These are phyloP conservation scores for Elongisporangium undulatum DNA, from an alignment of 352 stramenopile species.

Conservation along the genomic window DNA sequence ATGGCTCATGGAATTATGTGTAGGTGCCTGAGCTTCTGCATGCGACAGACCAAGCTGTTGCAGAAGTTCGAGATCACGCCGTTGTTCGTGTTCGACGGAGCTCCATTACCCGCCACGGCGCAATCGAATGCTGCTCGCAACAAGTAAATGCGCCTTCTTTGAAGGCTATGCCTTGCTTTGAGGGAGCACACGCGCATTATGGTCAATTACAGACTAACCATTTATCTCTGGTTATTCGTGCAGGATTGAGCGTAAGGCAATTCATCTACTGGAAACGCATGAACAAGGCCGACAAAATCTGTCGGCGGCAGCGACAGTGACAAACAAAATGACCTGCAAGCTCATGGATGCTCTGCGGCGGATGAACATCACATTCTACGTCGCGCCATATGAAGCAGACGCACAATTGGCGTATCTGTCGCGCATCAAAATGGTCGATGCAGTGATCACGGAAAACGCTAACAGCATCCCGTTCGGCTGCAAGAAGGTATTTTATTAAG, in stretches of 20 bases:
- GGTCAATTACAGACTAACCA: background rate
- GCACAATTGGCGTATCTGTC: conserved; percentile 95
- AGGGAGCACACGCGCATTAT: background rate
- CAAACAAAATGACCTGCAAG: conserved; percentile 69
- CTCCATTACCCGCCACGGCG: conserved; percentile 83
- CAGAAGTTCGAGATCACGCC: conserved; percentile 78
- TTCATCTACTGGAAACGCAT: conserved; percentile 16
- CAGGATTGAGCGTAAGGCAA: conserved; percentile 31
- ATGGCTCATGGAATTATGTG: background rate
- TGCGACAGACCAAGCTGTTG: conserved; percentile 88
- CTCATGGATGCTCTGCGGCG: conserved; percentile 50
- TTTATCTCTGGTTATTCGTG: background rate
- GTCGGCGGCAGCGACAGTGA: conserved; percentile 50
- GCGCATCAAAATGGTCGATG: conserved; percentile 84
- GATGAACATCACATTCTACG: conserved; percentile 88
- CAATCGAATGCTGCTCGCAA: conserved; percentile 45
- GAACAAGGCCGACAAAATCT: conserved; percentile 17
- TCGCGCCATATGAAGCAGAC: conserved; percentile 97
- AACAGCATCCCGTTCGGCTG: conserved; percentile 95
- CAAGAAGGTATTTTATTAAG: conserved; percentile 27
- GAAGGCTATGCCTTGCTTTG: too few relatives aligned
- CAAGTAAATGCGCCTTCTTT: conserved; percentile 20
- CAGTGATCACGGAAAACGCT: conserved; percentile 96
- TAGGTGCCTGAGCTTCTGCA: conserved; percentile 84
- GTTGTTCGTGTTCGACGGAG: conserved; percentile 93